These are phyloP conservation scores for Neonectria magnoliae DNA, from an alignment of 2,329 filamentous ascomycete species.

Conservation along the genomic window DNA sequence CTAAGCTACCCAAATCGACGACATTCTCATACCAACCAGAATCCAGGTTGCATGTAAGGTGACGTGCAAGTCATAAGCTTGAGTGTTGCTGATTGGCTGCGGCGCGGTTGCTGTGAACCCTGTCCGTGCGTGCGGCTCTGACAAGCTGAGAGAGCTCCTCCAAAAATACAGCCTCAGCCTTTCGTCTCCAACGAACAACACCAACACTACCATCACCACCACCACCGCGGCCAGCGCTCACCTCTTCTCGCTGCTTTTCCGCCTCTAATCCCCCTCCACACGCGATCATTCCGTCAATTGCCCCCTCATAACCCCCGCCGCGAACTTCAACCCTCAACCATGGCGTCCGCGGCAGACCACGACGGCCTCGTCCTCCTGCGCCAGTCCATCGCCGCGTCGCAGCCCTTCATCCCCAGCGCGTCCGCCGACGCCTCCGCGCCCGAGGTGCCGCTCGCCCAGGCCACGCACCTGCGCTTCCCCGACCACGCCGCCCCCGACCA, in stretches of 20 bases:
- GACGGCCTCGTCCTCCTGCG: constrained; percentile 88
- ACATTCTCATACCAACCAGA: background rate
- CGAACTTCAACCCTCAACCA: constrained; percentile 46
- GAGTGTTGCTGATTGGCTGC: constrained; percentile 33
- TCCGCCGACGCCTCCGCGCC: constrained; percentile 71
- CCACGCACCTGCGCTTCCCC: constrained; percentile 82
- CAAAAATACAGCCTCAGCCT: constrained; percentile 41
- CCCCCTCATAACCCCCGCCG: constrained; percentile 3
- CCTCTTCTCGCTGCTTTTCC: background rate
- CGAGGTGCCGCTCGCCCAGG: constrained; percentile 74
- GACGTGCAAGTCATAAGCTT: background rate
- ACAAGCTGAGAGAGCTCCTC: constrained; percentile 31
- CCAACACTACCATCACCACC: constrained; percentile 5
- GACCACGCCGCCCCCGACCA: constrained; percentile 62
- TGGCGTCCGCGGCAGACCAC: constrained; percentile 67
- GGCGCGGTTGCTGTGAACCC: background rate
- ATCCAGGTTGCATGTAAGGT: background rate
- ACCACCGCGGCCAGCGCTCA: constrained; percentile 1
- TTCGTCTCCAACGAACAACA: constrained; percentile 33
- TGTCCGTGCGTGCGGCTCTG: constrained; percentile 11
- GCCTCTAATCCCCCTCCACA: background rate
- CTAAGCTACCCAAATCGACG: background rate
- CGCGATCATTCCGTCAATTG: background rate
- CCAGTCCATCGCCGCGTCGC: constrained; percentile 78
- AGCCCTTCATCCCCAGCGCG: constrained; percentile 77